A percentile compares a stretch with the other conserved stretches of the same genome.
Evolutionary conservation across 2,329 filamentous ascomycete genomes (phyloP).

Genomic region (Pestalotiopsis sp.): DNA sequence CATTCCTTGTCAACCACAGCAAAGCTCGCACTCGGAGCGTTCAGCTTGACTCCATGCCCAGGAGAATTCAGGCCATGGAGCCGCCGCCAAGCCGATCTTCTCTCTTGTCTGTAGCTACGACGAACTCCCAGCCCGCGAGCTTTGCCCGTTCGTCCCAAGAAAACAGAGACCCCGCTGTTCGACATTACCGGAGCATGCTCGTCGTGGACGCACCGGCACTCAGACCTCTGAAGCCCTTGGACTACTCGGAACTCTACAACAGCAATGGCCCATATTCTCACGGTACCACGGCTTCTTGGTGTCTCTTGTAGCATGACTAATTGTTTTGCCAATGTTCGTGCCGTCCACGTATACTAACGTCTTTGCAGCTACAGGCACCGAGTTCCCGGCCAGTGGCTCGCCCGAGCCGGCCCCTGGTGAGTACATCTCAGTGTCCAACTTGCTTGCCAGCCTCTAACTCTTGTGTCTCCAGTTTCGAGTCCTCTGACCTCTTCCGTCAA

Average conservation of each 20-base stretch:
- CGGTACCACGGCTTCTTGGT: slow-evolving; percentile 21
- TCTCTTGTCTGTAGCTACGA: slow-evolving; percentile 23
- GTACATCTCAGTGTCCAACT: slow-evolving; percentile 29
- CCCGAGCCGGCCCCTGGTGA: slow-evolving; percentile 44
- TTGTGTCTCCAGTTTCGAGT: slow-evolving; percentile 27
- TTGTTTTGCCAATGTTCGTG: slow-evolving; percentile 11
- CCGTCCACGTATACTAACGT: slow-evolving; percentile 35
- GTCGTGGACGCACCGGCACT: slow-evolving; percentile 51
- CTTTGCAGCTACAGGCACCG: slow-evolving; percentile 34
- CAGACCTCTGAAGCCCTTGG: slow-evolving; percentile 41
- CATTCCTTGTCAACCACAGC: slow-evolving; percentile 43
- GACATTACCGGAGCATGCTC: slow-evolving; percentile 53
- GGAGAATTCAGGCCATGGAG: slow-evolving; percentile 17
- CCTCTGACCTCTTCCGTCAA: slow-evolving; percentile 48
- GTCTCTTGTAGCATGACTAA: slow-evolving; percentile 24
- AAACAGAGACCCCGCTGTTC: slow-evolving; percentile 33
- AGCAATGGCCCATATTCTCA: slow-evolving; percentile 15
- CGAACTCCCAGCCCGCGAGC: slow-evolving; percentile 35
- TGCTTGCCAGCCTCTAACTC: neutral
- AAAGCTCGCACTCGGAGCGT: slow-evolving; percentile 49
- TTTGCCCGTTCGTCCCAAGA: slow-evolving; percentile 36
- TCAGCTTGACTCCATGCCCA: slow-evolving; percentile 41
- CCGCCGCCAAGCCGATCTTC: slow-evolving; percentile 19
- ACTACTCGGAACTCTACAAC: slow-evolving; percentile 47
- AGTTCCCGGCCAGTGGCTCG: slow-evolving; percentile 23